Conservation (phyloP, 1,284 basidiomycete genomes). For the Ustilago bromivora region DNA sequence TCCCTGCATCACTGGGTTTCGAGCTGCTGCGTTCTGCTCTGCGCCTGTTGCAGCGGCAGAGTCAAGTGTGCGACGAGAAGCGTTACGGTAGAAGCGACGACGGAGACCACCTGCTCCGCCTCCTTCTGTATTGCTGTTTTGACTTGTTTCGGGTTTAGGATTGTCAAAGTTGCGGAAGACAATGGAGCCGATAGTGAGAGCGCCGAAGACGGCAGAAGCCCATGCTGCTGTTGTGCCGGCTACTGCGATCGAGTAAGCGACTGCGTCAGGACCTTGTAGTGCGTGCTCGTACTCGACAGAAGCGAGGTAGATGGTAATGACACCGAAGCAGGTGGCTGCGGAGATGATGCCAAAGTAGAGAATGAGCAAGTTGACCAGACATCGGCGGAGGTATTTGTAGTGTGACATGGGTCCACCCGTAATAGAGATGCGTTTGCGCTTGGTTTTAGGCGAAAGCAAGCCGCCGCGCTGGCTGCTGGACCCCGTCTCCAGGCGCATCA, state of each 20-base stretch:
- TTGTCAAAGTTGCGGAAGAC: slow-evolving; percentile 54
- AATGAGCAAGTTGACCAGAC: slow-evolving; percentile 55
- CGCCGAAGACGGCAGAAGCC: slow-evolving; percentile 51
- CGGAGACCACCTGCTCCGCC: slow-evolving; percentile 10
- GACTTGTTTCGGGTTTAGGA: slow-evolving; percentile 29
- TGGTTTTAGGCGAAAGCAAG: slow-evolving; percentile 1
- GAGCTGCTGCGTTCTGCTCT: background rate
- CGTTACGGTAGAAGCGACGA: slow-evolving; percentile 17
- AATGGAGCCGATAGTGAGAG: slow-evolving; percentile 49
- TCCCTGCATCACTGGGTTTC: slow-evolving; percentile 4
- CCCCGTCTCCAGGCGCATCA: slow-evolving; percentile 15
- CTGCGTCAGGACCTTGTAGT: slow-evolving; percentile 21
- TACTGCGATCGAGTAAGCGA: slow-evolving; percentile 10
- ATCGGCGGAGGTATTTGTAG: slow-evolving; percentile 57
- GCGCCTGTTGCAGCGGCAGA: slow-evolving; percentile 10
- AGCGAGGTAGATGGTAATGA: slow-evolving; percentile 40
- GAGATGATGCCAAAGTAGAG: slow-evolving; percentile 57
- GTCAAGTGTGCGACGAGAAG: slow-evolving; percentile 12
- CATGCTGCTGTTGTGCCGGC: slow-evolving; percentile 28
- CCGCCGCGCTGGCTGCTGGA: slow-evolving; percentile 17
- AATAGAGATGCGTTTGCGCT: slow-evolving; percentile 27
- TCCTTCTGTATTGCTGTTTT: slow-evolving; percentile 18
- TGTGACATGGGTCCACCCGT: slow-evolving; percentile 29
- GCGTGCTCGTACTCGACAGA: slow-evolving; percentile 41
- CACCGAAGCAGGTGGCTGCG: slow-evolving; percentile 48